Base-by-base conservation (phyloP, 2,329 filamentous ascomycete species). In the Tolypocladium nubicola region DNA sequence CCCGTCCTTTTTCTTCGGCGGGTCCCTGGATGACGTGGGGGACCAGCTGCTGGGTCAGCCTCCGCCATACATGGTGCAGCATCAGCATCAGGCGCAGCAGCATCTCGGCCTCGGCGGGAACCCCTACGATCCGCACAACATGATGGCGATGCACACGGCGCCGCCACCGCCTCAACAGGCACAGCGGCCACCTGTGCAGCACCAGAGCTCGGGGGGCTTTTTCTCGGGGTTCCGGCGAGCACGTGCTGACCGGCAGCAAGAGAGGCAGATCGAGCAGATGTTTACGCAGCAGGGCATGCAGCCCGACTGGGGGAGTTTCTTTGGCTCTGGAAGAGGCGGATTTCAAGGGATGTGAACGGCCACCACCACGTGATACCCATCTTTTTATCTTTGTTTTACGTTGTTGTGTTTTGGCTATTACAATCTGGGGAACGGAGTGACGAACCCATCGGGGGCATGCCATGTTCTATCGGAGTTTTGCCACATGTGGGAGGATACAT, bases 41-140 rank as follows among this genome's bases (percentile, higher is more conserved):
- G 87, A 86, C 21, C 87, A 90, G 61, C 76, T 91, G 14, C 83
- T 89, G 58, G 85, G 84, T 0, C 83, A 87, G 1, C 77, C 90
- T 41, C 86, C 87, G 19, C 83, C 86, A 41, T 92, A 89, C 65
- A 75, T 90, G 63, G 81, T 88, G 71, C 82, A 85, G 67, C 67
- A 73, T 30, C 82, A 85, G 67, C 67, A 73, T 30, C 73, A 76
- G 45, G 65, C 66, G 3, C 73, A 76, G 53, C 68, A 71, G 40
- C 72, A 73, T 35, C 72, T 81, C 63, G 71, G 70, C 57, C 71
- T 78, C 54, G 63, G 73, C 19, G 65, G 68, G 39, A 74, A 75
- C 26, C 76, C 80, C 72, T 80, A 75, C 57, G 68, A 71, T 59
- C 68, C 73, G 13, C 68, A 75, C 49, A 70, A 66, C 54, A 73